Base-by-base conservation (phyloP, 169 alveolate genomes). In the Theileria equi region DNA sequence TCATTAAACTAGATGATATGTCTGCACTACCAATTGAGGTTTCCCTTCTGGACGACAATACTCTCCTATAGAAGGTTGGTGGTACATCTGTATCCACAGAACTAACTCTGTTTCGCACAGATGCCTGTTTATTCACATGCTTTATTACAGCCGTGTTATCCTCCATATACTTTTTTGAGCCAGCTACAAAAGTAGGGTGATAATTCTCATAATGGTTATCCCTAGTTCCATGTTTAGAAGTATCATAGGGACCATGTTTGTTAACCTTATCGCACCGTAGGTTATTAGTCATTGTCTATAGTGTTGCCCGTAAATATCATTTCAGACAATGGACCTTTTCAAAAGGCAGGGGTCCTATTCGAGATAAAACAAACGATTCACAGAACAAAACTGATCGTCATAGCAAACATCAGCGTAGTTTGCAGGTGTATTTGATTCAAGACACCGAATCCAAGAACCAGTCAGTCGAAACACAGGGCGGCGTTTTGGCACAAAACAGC, bases 31-130 rank as follows among this genome's bases (percentile, higher is more conserved):
- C 21, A 7, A 21, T n/a, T 5, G 26, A 23, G 48, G 13, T 28
- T n/a, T 23, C 7, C 29, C 63, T 73, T 34, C 78, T 63, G 11
- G 6, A 34, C 13, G 55, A 57, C 10, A 62, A 47, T 35, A 59
- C 29, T 31, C 69, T 66, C n/a, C 78, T 2, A 32, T 44, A 59
- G 4, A 50, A 31, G 10, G 77, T 54, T n/a, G 83, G 52, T 1
- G 83, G 61, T 6, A 73, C 83, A 34, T 73, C 83, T 1, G 83
- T 73, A 31, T 73, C 83, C 16, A 62, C 77, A 5, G 83, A 73
- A 21, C 79, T 55, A 52, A 73, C 11, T 1, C 78, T 43, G 2
- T 68, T 32, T 48, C 40, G 67, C 7, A 57, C 19, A n/a, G 40
- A 21, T 8, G 53, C 7, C 28, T 57, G 50, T 52, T 57, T 57